Evolutionary conservation across 2,329 filamentous ascomycete species (phyloP).

Genomic region (Exophiala mesophila): DNA sequence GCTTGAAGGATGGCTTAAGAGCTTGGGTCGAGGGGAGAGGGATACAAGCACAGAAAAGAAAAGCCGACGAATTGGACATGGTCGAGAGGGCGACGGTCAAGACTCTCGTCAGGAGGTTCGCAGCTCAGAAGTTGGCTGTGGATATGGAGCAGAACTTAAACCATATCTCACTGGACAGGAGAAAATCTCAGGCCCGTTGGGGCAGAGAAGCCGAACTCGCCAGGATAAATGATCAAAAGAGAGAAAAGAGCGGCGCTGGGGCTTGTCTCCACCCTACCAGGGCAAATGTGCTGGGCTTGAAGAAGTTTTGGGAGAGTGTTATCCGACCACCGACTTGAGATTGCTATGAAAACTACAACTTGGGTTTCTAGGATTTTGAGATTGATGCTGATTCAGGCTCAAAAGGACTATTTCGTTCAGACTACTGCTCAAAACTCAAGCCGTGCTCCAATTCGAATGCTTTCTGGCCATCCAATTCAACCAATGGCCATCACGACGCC

Average conservation of each 20-base stretch:
- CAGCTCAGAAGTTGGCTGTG: conserved; percentile 16
- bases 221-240: conserved; percentile 6
- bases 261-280: conserved; percentile 30
- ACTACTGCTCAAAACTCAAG: no score
- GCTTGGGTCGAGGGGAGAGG: conserved; percentile 54
- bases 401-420: no score
- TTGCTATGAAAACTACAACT: no score
- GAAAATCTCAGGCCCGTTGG: conserved; percentile 20
- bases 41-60: conserved; percentile 31
- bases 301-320: conserved; percentile 63
- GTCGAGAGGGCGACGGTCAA: conserved; percentile 25
- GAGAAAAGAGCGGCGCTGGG: conserved; percentile 1
- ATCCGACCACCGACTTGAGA: conserved; percentile 29
- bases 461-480: no score
- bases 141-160: conserved; percentile 16
- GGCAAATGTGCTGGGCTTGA: conserved; percentile 54
- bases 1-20: conserved; percentile 61
- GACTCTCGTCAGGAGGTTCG: conserved; percentile 22
- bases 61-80: conserved; percentile 33
- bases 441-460: no score
- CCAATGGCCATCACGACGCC: no score
- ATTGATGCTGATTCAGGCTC: no score
- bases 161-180: conserved; percentile 18
- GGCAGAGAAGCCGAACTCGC: conserved; percentile 21
- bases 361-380: no score